Percentiles rank a stretch among this genome's conserved stretches.
Conservation (phyloP, 441 rosid genomes). For the Arabidopsis lyrata region DNA sequence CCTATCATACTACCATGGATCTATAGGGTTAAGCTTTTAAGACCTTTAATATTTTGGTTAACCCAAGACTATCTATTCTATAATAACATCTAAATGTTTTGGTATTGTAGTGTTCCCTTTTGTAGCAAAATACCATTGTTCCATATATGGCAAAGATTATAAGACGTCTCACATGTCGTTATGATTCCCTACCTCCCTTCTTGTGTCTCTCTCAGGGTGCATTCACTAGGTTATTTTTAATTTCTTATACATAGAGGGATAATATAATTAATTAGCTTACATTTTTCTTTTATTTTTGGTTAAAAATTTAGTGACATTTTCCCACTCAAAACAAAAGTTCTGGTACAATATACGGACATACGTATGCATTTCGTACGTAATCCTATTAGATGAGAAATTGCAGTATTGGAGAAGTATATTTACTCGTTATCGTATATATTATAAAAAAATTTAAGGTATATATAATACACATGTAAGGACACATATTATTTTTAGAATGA, state of each 20-base stretch:
- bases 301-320: not conserved
- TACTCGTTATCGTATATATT: not conserved
- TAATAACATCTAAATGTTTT: constrained; percentile 9
- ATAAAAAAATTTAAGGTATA: not conserved
- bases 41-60: constrained; percentile 14
- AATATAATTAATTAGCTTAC: not conserved
- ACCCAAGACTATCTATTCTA: constrained; percentile 27
- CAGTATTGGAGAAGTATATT: not conserved
- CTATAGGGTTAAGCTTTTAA: constrained; percentile 45
- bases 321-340: constrained; percentile 8
- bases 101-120: constrained; percentile 34
- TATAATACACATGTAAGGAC: constrained; percentile 1
- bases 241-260: not conserved
- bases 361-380: not conserved
- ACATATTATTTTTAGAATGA: not conserved
- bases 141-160: constrained; percentile 37
- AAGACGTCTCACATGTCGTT: constrained; percentile 34
- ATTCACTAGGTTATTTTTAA: constrained; percentile 7
- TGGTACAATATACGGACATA: constrained; percentile 5
- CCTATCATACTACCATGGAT: constrained; percentile 37
- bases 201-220: constrained; percentile 40
- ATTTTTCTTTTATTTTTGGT: not conserved
- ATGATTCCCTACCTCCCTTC: constrained; percentile 42
- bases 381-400: not conserved
- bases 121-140: constrained; percentile 40